phyloP scores from a whole-genome alignment of 1,139 yeast species.

The Debaryomyces fabryi region DNA sequence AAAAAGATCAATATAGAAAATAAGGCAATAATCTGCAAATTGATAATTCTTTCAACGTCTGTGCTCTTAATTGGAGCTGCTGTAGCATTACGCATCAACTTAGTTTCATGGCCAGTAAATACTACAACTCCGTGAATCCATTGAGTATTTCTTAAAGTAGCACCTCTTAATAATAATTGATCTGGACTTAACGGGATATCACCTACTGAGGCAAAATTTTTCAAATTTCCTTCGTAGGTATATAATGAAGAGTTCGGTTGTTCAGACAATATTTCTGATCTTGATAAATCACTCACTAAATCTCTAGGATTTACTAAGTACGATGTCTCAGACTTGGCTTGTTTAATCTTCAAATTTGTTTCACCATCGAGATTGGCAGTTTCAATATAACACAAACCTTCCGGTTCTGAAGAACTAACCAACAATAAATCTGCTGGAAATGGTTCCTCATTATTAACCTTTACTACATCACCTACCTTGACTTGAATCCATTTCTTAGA shows the following conservation, averaged over 20 bases:
- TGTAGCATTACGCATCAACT: slow-evolving; percentile 97
- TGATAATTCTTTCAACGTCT: slow-evolving; percentile 94
- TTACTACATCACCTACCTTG: slow-evolving; percentile 87
- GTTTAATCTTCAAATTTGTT: slow-evolving; percentile 93
- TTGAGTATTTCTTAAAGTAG: slow-evolving; percentile 89
- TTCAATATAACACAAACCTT: slow-evolving; percentile 95
- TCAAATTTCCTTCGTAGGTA: slow-evolving; percentile 89
- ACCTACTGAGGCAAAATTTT: slow-evolving; percentile 52
- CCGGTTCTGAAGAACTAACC: slow-evolving; percentile 93
- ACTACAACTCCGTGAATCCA: slow-evolving; percentile 95
- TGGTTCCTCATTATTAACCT: slow-evolving; percentile 84
- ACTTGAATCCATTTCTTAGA: slow-evolving; percentile 83
- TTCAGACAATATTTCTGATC: slow-evolving; percentile 66
- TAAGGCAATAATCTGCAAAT: slow-evolving; percentile 85
- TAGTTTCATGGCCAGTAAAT: slow-evolving; percentile 98
- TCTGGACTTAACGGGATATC: slow-evolving; percentile 81
- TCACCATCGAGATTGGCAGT: slow-evolving; percentile 98
- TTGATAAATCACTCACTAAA: slow-evolving; percentile 41
- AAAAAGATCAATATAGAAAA: slow-evolving; percentile 78
- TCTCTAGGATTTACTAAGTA: slow-evolving; percentile 70
- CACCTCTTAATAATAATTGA: slow-evolving; percentile 90
- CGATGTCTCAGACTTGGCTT: slow-evolving; percentile 79
- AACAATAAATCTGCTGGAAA: slow-evolving; percentile 92
- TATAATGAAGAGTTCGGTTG: slow-evolving; percentile 93
- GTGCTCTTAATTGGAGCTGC: slow-evolving; percentile 98